Evolutionary conservation across 371 early-diverging fungal genomes (phyloP).

Genomic region (Chytridiales sp.): DNA sequence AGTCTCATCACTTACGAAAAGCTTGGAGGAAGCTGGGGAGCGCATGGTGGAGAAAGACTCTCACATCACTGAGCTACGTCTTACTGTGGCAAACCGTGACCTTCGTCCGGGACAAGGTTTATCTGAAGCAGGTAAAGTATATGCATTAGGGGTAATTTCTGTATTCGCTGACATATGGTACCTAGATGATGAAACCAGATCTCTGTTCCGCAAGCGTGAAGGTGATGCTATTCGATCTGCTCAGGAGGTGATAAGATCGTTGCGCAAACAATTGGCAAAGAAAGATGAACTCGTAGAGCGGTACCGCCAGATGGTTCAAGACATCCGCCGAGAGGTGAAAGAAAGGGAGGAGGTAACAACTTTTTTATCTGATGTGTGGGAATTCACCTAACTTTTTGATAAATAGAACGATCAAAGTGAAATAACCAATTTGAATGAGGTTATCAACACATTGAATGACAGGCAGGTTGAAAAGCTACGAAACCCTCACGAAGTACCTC

Average conservation of each 20-base stretch:
- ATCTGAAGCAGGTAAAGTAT: slow-evolving; percentile 13
- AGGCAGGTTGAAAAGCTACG: slow-evolving; percentile 26
- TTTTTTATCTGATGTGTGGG: neutral
- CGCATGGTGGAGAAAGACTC: slow-evolving; percentile 12
- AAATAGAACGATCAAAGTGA: slow-evolving; percentile 15
- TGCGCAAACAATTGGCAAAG: slow-evolving; percentile 37
- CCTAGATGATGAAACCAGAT: slow-evolving; percentile 10
- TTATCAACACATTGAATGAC: slow-evolving; percentile 28
- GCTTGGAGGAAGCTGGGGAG: slow-evolving; percentile 9
- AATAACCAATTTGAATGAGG: slow-evolving; percentile 12
- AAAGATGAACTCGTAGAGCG: slow-evolving; percentile 41
- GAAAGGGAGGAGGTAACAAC: slow-evolving; percentile 21
- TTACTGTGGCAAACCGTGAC: slow-evolving; percentile 17
- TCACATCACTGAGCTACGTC: slow-evolving; percentile 25
- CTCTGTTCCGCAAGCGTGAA: slow-evolving; percentile 32
- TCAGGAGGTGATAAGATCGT: slow-evolving; percentile 35
- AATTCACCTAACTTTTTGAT: neutral
- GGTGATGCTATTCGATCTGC: slow-evolving; percentile 33
- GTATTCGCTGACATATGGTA: neutral
- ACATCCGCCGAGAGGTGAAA: slow-evolving; percentile 25
- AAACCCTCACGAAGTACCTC: slow-evolving; percentile 23
- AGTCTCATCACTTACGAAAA: slow-evolving; percentile 12
- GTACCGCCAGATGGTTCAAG: slow-evolving; percentile 37
- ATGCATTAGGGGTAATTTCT: neutral
- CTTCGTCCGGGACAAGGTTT: slow-evolving; percentile 12